These are phyloP conservation scores for Hypoxylon sp. DNA, from an alignment of 2,329 filamentous ascomycete species.

Conservation along the genomic window DNA sequence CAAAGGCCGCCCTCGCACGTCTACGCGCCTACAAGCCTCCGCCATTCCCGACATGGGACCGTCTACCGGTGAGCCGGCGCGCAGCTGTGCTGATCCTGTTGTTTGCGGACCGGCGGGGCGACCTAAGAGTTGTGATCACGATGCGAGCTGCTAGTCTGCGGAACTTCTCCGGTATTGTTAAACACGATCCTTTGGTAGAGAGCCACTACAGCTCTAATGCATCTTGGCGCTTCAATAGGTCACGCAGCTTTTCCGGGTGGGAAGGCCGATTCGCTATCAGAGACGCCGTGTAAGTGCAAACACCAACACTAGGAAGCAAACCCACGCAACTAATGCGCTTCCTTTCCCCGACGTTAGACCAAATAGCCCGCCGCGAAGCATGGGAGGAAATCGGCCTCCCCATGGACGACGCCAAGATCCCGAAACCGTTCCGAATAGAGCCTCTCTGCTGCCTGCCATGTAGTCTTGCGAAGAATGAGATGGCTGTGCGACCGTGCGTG, in stretches of 20 bases:
- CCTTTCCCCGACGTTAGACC: constrained; percentile 63
- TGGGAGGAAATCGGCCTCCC: constrained; percentile 95
- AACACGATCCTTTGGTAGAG: neutral
- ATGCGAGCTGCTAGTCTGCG: constrained; percentile 76
- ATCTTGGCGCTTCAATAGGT: constrained; percentile 57
- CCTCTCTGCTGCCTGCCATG: constrained; percentile 88
- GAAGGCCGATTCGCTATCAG: constrained; percentile 71
- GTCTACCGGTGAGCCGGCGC: constrained; percentile 74
- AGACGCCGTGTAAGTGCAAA: constrained; percentile 70
- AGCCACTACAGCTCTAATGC: constrained; percentile 12
- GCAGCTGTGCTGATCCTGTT: constrained; percentile 91
- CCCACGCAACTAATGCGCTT: constrained; percentile 12
- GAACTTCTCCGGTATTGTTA: constrained; percentile 74
- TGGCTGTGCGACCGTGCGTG: constrained; percentile 82
- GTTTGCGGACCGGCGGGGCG: constrained; percentile 86
- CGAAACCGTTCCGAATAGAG: constrained; percentile 85
- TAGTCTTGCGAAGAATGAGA: constrained; percentile 79
- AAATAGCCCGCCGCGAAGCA: constrained; percentile 90
- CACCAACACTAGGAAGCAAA: neutral
- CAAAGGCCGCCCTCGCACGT: constrained; percentile 71
- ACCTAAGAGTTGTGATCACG: constrained; percentile 80
- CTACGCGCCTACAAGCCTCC: constrained; percentile 74
- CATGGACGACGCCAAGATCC: constrained; percentile 76
- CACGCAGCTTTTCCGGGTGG: constrained; percentile 91
- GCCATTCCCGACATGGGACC: constrained; percentile 73